Evolutionary conservation across 495 filamentous ascomycete species (phyloP).

Genomic region (Staphylotrichum tortipilum): DNA sequence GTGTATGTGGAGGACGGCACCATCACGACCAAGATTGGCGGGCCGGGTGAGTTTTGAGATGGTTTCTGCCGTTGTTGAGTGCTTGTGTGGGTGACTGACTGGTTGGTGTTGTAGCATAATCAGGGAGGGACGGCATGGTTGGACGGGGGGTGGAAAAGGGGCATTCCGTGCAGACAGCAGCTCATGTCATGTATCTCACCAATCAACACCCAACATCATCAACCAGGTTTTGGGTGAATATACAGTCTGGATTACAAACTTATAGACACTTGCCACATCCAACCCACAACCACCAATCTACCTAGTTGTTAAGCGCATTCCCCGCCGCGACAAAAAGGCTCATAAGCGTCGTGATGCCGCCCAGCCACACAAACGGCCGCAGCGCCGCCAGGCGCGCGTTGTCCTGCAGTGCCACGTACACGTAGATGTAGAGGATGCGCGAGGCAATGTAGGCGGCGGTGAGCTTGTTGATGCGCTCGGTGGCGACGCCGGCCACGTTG

Average conservation of each 20-base stretch:
- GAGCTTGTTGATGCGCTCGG: conserved; percentile 31
- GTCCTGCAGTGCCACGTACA: conserved; percentile 38
- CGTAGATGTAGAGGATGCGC: conserved; percentile 36
- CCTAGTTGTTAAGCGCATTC: conserved; percentile 12
- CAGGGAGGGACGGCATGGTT: too few relatives aligned
- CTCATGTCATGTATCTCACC: too few relatives aligned
- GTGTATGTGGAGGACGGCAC: conserved; percentile 61
- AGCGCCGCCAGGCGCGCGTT: conserved; percentile 25
- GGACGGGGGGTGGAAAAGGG: too few relatives aligned
- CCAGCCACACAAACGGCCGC: conserved; percentile 33
- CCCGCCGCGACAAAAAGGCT: conserved; percentile 39
- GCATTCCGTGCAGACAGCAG: too few relatives aligned
- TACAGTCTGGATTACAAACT: too few relatives aligned
- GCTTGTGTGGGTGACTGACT: too few relatives aligned
- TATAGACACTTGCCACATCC: too few relatives aligned
- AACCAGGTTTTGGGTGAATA: too few relatives aligned
- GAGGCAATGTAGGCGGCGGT: conserved; percentile 33
- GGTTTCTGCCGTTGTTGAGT: too few relatives aligned
- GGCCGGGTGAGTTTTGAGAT: conserved; percentile 17
- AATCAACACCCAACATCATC: too few relatives aligned
- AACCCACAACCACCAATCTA: too few relatives aligned
- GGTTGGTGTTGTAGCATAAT: background rate
- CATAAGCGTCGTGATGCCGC: conserved; percentile 23
- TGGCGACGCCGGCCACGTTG: conserved; percentile 32
- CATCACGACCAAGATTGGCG: conserved; percentile 44